Percentiles rank a stretch among this genome's conserved stretches.
phyloP scores from a whole-genome alignment of 208 protist species.

The Crithidia thermophila region DNA sequence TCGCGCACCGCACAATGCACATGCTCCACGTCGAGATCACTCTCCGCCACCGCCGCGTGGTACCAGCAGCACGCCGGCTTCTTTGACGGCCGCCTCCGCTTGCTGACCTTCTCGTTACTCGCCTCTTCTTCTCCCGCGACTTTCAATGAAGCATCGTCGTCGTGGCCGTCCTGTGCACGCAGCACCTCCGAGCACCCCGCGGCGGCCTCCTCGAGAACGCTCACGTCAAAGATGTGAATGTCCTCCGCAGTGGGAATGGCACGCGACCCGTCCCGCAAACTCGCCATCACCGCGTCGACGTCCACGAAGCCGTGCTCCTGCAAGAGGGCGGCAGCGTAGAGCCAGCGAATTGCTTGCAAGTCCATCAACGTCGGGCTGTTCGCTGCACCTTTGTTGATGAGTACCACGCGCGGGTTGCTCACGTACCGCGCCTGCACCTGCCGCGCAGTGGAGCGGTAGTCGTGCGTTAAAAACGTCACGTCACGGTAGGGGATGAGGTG shows the following conservation, averaged over 20 bases:
- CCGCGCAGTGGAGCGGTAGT: constrained; percentile 35
- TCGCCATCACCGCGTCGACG: not conserved
- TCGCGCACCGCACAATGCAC: constrained; percentile 31
- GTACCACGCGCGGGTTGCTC: constrained; percentile 34
- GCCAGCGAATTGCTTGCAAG: constrained; percentile 57
- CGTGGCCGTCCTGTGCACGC: too few species aligned
- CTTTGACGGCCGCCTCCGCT: not conserved
- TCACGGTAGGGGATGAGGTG: constrained; percentile 53
- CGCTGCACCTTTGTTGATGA: constrained; percentile 57
- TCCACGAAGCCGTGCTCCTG: constrained; percentile 15
- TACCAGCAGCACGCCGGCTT: constrained; percentile 22
- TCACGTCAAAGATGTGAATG: constrained; percentile 52
- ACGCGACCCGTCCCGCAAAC: not conserved
- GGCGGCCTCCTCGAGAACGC: constrained; percentile 22
- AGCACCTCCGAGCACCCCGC: constrained; percentile 7
- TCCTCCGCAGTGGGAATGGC: constrained; percentile 34
- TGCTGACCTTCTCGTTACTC: not conserved
- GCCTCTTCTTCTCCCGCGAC: not conserved
- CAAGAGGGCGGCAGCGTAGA: constrained; percentile 40
- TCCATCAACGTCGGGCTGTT: constrained; percentile 41
- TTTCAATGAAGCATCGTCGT: not conserved
- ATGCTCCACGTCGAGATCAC: not conserved
- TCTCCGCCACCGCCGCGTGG: not conserved
- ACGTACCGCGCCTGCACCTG: constrained; percentile 29
- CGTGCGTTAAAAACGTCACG: constrained; percentile 41